Conservation (phyloP, 2,329 filamentous ascomycete species). For the Colletotrichum sp. region DNA sequence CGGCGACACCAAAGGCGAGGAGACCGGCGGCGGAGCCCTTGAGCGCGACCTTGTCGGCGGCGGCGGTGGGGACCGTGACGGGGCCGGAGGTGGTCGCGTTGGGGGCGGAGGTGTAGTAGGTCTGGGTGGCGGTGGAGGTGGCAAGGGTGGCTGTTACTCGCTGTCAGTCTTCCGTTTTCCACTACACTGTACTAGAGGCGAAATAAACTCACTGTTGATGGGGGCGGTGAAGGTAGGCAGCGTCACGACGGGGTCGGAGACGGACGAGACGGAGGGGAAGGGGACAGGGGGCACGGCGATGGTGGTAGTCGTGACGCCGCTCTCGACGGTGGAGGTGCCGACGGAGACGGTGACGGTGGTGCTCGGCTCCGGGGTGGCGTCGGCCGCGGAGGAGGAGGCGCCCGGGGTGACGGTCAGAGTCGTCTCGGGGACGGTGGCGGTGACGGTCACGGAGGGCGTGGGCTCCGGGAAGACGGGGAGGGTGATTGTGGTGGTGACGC, state of each 20-base stretch:
- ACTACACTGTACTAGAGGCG: rapidly evolving
- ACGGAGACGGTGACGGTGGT: slow-evolving; percentile 9
- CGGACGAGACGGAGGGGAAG: not conserved
- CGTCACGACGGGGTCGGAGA: not conserved
- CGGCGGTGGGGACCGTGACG: slow-evolving; percentile 34
- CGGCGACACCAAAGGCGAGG: slow-evolving; percentile 41
- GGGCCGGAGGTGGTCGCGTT: slow-evolving; percentile 31
- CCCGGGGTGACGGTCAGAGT: slow-evolving; percentile 10
- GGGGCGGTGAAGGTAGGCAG: not conserved
- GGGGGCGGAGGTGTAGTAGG: slow-evolving; percentile 21
- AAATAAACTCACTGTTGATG: not conserved
- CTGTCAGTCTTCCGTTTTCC: not conserved
- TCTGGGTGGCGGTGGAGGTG: slow-evolving; percentile 11
- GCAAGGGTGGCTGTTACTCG: not conserved
- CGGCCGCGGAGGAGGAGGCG: not conserved
- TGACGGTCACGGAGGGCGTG: slow-evolving; percentile 5
- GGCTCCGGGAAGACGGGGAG: slow-evolving; percentile 25
- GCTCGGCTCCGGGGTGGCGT: not conserved
- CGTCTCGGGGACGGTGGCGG: slow-evolving; percentile 14
- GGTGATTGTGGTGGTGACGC: slow-evolving; percentile 22
- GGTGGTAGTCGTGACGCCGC: slow-evolving; percentile 6
- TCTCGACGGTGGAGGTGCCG: slow-evolving; percentile 1
- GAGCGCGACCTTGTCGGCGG: slow-evolving; percentile 26
- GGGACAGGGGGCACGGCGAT: slow-evolving; percentile 4
- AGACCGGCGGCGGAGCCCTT: slow-evolving; percentile 37